A percentile compares a stretch with the other conserved stretches of the same genome.
phyloP scores from a whole-genome alignment of 345 rosid species.

The Linum trigynum region DNA sequence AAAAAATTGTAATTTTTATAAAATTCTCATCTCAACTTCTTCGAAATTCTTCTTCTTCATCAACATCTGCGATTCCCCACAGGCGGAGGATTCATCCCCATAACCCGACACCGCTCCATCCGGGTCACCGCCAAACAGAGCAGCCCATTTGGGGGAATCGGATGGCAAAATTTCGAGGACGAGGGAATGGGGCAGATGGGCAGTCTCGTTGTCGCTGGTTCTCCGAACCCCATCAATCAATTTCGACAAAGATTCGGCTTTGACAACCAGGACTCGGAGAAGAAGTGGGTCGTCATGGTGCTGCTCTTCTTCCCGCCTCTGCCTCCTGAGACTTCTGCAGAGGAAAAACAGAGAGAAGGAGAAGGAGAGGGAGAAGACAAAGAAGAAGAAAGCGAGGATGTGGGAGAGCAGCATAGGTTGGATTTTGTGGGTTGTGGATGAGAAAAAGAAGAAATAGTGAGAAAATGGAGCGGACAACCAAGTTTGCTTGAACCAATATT shows the following conservation, averaged over 20 bases:
- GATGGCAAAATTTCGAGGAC: constrained; percentile 44
- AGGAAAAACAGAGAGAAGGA: constrained; percentile 32
- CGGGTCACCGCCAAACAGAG: constrained; percentile 12
- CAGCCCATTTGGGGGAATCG: constrained; percentile 32
- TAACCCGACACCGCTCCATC: constrained; percentile 13
- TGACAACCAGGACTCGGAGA: constrained; percentile 4
- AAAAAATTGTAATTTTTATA: no score
- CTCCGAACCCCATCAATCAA: constrained; percentile 19
- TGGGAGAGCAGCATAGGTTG: constrained; percentile 23
- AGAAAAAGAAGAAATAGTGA: constrained; percentile 7
- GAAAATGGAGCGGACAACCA: no score
- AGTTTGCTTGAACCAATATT: no score
- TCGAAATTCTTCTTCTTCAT: constrained; percentile 26
- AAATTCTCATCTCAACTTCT: constrained; percentile 4
- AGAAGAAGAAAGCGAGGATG: constrained; percentile 26
- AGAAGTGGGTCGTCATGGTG: constrained; percentile 18
- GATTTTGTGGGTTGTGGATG: constrained; percentile 12
- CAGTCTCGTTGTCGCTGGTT: constrained; percentile 21
- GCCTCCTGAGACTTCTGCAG: constrained; percentile 20
- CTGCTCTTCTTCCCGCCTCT: constrained; percentile 1
- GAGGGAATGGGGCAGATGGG: constrained; percentile 37
- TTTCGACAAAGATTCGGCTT: constrained; percentile 17
- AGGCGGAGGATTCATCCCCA: constrained; percentile 6
- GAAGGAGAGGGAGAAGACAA: constrained; percentile 29
- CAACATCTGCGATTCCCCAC: constrained; percentile 6